phyloP scores from a whole-genome alignment of 495 filamentous ascomycete species.

The Penicillium riverlandense region DNA sequence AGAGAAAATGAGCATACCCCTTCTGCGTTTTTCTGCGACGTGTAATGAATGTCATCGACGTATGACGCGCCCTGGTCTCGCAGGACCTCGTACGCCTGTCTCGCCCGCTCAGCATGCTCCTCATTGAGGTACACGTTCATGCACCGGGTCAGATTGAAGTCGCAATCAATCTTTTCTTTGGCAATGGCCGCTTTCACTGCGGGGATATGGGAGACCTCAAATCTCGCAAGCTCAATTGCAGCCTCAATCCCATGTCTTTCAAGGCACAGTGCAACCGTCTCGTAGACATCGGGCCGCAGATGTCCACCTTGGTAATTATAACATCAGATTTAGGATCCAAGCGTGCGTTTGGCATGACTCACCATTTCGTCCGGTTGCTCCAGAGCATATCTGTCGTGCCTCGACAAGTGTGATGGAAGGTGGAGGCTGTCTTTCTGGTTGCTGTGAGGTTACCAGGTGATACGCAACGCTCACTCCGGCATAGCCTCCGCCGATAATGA shows the following conservation, averaged over 20 bases:
- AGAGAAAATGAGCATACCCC: constrained; percentile 8
- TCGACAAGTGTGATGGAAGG: constrained; percentile 30
- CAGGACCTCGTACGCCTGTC: constrained; percentile 18
- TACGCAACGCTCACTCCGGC: constrained; percentile 57
- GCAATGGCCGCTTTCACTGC: constrained; percentile 21
- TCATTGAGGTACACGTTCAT: constrained; percentile 28
- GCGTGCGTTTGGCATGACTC: not conserved
- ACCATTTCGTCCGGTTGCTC: constrained; percentile 39
- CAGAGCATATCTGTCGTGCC: constrained; percentile 34
- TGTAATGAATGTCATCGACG: constrained; percentile 24
- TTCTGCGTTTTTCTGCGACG: constrained; percentile 15
- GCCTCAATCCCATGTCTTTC: constrained; percentile 21
- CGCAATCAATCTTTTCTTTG: constrained; percentile 34
- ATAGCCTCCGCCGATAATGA: constrained; percentile 70
- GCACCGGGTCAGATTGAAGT: constrained; percentile 29
- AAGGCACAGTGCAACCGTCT: constrained; percentile 17
- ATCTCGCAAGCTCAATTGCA: constrained; percentile 21
- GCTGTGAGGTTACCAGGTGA: constrained; percentile 41
- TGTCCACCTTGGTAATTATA: constrained; percentile 19
- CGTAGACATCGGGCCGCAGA: constrained; percentile 28
- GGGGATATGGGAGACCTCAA: constrained; percentile 24
- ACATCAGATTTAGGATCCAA: not conserved
- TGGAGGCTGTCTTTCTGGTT: constrained; percentile 1
- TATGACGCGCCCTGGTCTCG: constrained; percentile 11
- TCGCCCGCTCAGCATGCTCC: constrained; percentile 15